Evolutionary conservation across 2,329 filamentous ascomycete species (phyloP), one percentile per base, ranked within the genome.

Genomic region (Arthrobotrys megalospora): DNA sequence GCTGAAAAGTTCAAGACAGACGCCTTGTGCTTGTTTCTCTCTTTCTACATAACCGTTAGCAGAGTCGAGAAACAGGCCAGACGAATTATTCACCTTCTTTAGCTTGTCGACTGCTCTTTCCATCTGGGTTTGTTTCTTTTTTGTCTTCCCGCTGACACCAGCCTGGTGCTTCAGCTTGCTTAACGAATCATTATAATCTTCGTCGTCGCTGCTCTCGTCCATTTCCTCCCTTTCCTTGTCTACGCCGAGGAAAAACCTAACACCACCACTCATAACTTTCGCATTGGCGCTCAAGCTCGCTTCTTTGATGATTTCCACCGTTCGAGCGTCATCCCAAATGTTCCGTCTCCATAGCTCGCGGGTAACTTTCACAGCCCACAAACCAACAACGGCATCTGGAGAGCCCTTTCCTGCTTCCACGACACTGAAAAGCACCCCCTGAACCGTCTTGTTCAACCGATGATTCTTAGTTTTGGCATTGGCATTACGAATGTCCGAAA

Each of bases 231-330:
- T 90, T 85, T 98, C 96, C 84, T 97, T 95, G 84, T 99, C 96
- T 38, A 94, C 94, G 24, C 96, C 96, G 0, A 99, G 88, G 86
- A 99, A 99, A 87, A 98, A 99, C 24, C 93, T 90, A 12, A 96
- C 93, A 52, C 93, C 94, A 14, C 94, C 93, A 5, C 92, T 87
- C 28, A 96, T 90, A 2, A 98, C 94, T 85, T 99, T 99, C 82
- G 96, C 93, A 81, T 97, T 97, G 64, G 97, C 92, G 2, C 93
- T 90, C 71, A 99, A 86, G 68, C 91, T 91, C 0, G 95, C 94
- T 85, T 97, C 92, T 85, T 97, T 97, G 94, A 99, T 98, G 80
- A 98, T 93, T 82, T 97, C 94, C n/a, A 98, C 96, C 0, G 95
- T 91, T 84, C 94, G 96, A 1, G 94, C 90, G 82, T 99, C 96